Evolutionary conservation across 2,329 filamentous ascomycete species (phyloP), one percentile per base, ranked within the genome.

Genomic region (Onygena corvina): DNA sequence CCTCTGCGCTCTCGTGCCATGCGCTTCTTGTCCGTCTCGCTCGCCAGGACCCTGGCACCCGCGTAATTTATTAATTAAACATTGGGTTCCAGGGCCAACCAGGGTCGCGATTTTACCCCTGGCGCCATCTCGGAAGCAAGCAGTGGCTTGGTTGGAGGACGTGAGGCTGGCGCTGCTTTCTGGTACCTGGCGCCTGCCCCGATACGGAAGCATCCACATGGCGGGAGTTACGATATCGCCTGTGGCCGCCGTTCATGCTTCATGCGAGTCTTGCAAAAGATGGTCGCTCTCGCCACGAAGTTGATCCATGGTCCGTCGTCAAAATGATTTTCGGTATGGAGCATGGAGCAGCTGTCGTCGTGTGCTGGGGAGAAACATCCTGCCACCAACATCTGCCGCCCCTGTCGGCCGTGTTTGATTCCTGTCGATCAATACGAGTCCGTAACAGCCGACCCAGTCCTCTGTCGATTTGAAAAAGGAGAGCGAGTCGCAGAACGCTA

Each of bases 371-470:
- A n/a, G 38, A 42, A 42, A 42, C 23, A 29, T 16, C 27, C 21
- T 42, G 38, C 21, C 16, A 23, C 21, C 38, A 23, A 23, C 16
- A n/a, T 7, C 27, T 42, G 12, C 36, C 38, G 27, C 21, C 21
- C 38, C 38, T 42, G 38, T 42, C 38, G 25, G 38, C 38, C 38
- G 38, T 42, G 38, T 42, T 42, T 42, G 25, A 23, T 42, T 21
- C 11, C 21, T 42, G 38, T 42, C 38, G 38, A 42, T 42, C 38
- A 42, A 42, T 42, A 42, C 38, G 38, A 42, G 38, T 11, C 38
- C 16, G 38, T 27, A 23, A 6, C n/a, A 25, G 12, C 5, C 21
- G 21, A 42, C 14, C 38, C 38, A 42, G 38, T 27, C 7, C 16
- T 3, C 8, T 23, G 18, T 25, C 23, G 8, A 12, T 21, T 23